Evolutionary conservation across 495 filamentous ascomycete genomes (phyloP), one percentile per base, ranked within the genome.

Genomic region (Hypoxylon crocopeplum): DNA sequence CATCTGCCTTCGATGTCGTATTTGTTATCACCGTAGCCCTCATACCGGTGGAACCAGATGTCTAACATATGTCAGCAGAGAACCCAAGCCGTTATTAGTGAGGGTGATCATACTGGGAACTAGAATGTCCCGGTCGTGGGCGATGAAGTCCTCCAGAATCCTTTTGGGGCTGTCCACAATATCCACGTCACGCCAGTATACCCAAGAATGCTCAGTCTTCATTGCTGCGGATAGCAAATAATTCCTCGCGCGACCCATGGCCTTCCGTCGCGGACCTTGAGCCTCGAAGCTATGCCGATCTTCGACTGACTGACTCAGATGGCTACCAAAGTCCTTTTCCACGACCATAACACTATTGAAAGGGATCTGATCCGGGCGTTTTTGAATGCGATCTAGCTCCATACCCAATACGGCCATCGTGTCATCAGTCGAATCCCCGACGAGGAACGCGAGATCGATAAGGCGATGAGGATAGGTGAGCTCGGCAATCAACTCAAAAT

Each of bases 101-200:
- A 33, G 13, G 21, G 38, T 52, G 16, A 52, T 64, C 90, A 68
- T 90, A 97, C 93, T 98, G 0, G 94, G 94, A 62, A 98, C 95
- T 38, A 98, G 75, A 60, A 98, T 85, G 72, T 98, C 94, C 69
- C 83, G 84, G 71, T 98, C 88, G 66, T 98, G 94, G 34, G 92
- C 89, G 49, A 94, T 89, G 67, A 98, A 95, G 68, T 98, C 93
- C 78, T 98, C 91, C 16, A 98, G 76, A 49, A 98, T 96, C 57
- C 82, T 87, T 30, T 79, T 78, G 5, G 95, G 92, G 70, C 89
- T 95, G 61, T 98, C 94, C 20, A 87, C 82, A 65, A 98, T 97
- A 75, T 98, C 94, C 22, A 96, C 92, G 70, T 98, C 94, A 50
- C 95, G 86, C 94, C 94, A 98, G 73, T 97, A 98, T 19, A 98